Percentiles rank a stretch among this genome's conserved stretches.
Evolutionary conservation across 148 eudicot species (phyloP).

Genomic region (Nepenthes gracilis): DNA sequence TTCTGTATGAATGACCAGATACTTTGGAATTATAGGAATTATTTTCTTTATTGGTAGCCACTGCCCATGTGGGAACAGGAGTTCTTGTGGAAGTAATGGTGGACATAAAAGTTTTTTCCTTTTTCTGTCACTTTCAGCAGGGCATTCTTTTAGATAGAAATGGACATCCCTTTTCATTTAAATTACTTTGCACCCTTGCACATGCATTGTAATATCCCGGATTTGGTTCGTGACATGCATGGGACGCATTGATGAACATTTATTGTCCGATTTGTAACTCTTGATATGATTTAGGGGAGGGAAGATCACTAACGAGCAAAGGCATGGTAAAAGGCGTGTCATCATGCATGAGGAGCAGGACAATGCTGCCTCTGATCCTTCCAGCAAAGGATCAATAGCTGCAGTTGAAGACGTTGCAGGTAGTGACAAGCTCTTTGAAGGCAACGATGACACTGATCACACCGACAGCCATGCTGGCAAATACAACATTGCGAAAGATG

Average conservation of each 20-base stretch:
- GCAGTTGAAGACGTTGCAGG: slow-evolving; percentile 17
- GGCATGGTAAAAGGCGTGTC: slow-evolving; percentile 12
- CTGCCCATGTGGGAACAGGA: too few relatives aligned
- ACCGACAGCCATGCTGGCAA: slow-evolving; percentile 5
- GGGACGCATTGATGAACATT: not conserved
- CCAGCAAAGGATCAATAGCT: slow-evolving; percentile 16
- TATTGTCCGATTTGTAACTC: not conserved
- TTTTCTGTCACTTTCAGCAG: too few relatives aligned
- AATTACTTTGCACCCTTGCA: too few relatives aligned
- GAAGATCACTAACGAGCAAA: slow-evolving; percentile 28
- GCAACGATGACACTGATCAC: slow-evolving; percentile 10
- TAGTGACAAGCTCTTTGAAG: slow-evolving; percentile 14
- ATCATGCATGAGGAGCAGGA: slow-evolving; percentile 4
- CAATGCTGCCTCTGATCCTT: slow-evolving; percentile 11
- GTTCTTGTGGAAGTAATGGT: too few relatives aligned
- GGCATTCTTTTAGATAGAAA: too few relatives aligned
- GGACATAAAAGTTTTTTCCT: too few relatives aligned
- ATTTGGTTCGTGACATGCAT: too few relatives aligned
- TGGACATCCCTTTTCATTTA: too few relatives aligned
- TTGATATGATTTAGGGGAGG: slow-evolving; percentile 32
- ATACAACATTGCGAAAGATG: slow-evolving; percentile 10
- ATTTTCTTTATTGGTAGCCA: too few relatives aligned
- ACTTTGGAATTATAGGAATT: too few relatives aligned
- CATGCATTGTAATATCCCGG: too few relatives aligned
- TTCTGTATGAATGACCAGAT: too few relatives aligned